Conservation (phyloP, 73 alveolate species). For the Tetrahymena elliotti region DNA sequence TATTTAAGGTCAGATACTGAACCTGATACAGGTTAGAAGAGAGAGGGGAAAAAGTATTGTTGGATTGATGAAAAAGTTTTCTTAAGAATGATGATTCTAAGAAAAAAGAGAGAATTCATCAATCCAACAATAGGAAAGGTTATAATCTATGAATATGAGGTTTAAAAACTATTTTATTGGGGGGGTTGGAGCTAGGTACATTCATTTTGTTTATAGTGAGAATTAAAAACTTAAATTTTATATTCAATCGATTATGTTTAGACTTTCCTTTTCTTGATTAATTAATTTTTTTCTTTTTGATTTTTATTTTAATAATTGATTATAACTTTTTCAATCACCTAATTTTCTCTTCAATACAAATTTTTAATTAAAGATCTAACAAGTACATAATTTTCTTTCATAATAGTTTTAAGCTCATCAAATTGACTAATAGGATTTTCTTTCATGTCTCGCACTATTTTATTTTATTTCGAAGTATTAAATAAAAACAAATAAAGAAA, state of each 20-base stretch:
- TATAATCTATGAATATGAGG: background rate
- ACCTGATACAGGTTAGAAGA: background rate
- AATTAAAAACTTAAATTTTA: background rate
- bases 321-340: too few relatives aligned
- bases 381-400: too few relatives aligned
- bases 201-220: background rate
- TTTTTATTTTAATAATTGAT: background rate
- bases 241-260: background rate
- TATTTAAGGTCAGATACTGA: background rate
- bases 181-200: slow-evolving; percentile 1
- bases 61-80: background rate
- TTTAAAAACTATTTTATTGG: background rate
- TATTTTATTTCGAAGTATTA: too few relatives aligned
- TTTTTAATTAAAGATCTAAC: too few relatives aligned
- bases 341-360: background rate
- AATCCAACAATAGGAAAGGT: background rate
- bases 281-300: background rate
- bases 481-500: too few relatives aligned
- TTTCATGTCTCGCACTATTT: too few relatives aligned
- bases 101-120: background rate
- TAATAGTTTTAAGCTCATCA: too few relatives aligned
- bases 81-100: background rate
- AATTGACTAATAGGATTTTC: too few relatives aligned
- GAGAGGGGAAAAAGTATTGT: background rate
- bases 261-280: background rate